These are phyloP conservation scores for Choanephora cucurbitarum DNA, from an alignment of 371 early-diverging fungal genomes.

Conservation along the genomic window DNA sequence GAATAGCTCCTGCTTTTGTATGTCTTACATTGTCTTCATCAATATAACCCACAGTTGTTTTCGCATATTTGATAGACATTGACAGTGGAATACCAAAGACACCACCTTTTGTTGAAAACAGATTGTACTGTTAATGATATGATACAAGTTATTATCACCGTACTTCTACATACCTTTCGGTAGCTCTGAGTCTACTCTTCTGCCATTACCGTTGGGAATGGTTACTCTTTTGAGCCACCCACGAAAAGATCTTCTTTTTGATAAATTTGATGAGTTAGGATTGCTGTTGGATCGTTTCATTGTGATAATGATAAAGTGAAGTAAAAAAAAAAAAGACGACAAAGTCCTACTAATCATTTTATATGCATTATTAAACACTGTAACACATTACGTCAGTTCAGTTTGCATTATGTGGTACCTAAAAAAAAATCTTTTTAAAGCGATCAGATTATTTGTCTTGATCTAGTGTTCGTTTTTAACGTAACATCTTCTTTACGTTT, in stretches of 20 bases:
- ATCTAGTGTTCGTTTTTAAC: too few species aligned
- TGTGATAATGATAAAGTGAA: neutral
- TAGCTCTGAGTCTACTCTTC: constrained; percentile 12
- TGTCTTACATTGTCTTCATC: constrained; percentile 35
- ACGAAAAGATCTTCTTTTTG: constrained; percentile 23
- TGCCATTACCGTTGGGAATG: constrained; percentile 14
- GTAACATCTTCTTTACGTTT: too few species aligned
- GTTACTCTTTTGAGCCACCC: constrained; percentile 29
- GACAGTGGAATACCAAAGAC: constrained; percentile 33
- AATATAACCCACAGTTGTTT: constrained; percentile 31
- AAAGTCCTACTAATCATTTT: neutral
- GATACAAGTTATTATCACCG: neutral
- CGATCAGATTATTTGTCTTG: too few species aligned
- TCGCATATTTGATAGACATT: constrained; percentile 35
- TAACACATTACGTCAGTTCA: constrained; percentile 1
- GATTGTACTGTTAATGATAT: neutral
- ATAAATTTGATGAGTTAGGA: constrained; percentile 10
- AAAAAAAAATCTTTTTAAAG: too few species aligned
- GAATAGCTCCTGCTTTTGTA: constrained; percentile 42
- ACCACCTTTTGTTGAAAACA: constrained; percentile 12
- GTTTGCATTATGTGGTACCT: too few species aligned
- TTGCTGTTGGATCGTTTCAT: constrained; percentile 24
- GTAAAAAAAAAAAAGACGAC: constrained; percentile 6
- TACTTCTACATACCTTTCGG: constrained; percentile 17
- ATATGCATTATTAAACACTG: neutral